A percentile compares a stretch with the other conserved stretches of the same genome.
phyloP scores from a whole-genome alignment of 768 basidiomycete species.

The Podaxis mareebaensis region DNA sequence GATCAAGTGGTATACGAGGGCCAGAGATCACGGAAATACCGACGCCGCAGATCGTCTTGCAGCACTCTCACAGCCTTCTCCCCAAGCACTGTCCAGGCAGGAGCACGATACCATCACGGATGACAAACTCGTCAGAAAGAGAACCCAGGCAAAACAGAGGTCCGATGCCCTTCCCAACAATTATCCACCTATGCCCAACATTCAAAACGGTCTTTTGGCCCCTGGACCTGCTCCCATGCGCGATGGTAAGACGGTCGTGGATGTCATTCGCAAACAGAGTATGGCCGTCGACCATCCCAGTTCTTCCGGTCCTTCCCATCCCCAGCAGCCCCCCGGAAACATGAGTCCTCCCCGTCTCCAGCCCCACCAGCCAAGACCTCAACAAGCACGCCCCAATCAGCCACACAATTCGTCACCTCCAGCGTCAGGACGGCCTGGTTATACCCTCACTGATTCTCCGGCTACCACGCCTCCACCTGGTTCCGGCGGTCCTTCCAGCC shows the following conservation, averaged over 20 bases:
- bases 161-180: conserved; percentile 25
- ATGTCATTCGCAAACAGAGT: conserved; percentile 49
- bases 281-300: background rate
- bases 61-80: conserved; percentile 63
- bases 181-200: background rate
- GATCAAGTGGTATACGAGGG: conserved; percentile 78
- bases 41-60: conserved; percentile 77
- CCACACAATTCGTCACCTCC: conserved; percentile 18
- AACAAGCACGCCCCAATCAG: conserved; percentile 26
- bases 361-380: conserved; percentile 21
- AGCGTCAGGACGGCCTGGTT: conserved; percentile 14
- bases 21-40: conserved; percentile 72
- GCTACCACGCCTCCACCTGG: conserved; percentile 1
- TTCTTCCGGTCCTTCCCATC: background rate
- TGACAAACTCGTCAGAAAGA: conserved; percentile 75
- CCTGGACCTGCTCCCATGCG: conserved; percentile 21
- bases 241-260: conserved; percentile 49
- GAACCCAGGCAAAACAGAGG: conserved; percentile 69
- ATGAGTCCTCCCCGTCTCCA: conserved; percentile 4
- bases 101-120: conserved; percentile 84
- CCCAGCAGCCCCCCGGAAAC: background rate
- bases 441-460: conserved; percentile 4
- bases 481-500: background rate
- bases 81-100: conserved; percentile 67
- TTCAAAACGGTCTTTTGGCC: conserved; percentile 6